These are phyloP conservation scores for Nicotiana rustica DNA, from an alignment of 305 asterid genomes.

Conservation along the genomic window DNA sequence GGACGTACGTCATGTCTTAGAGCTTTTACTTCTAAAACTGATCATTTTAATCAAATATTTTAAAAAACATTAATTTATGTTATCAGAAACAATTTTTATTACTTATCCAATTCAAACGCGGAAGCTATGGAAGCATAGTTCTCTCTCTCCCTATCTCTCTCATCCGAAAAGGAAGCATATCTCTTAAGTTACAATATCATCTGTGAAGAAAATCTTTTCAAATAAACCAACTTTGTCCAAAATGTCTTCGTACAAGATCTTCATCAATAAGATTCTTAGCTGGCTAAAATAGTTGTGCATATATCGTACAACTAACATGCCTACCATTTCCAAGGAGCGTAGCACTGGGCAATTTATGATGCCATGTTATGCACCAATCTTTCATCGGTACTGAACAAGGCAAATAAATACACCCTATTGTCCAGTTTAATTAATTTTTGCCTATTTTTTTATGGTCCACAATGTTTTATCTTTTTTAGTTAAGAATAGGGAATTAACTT, in stretches of 20 bases:
- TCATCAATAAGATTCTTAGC: neutral
- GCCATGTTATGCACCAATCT: neutral
- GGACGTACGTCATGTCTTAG: neutral
- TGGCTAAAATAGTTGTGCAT: neutral
- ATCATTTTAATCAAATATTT: neutral
- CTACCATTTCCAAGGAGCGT: neutral
- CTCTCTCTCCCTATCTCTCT: too few relatives aligned
- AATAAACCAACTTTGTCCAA: neutral
- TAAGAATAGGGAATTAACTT: too few relatives aligned
- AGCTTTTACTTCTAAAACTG: slow-evolving; percentile 21
- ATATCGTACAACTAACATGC: neutral
- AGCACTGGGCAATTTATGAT: slow-evolving; percentile 2
- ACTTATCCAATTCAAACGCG: neutral
- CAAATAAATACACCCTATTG: neutral
- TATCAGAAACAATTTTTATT: neutral
- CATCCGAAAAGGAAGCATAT: neutral
- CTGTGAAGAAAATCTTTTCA: neutral
- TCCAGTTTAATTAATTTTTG: too few relatives aligned
- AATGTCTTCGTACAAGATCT: neutral
- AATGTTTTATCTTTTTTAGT: too few relatives aligned
- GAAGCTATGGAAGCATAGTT: neutral
- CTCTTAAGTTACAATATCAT: neutral
- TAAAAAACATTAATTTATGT: neutral
- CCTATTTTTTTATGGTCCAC: too few relatives aligned
- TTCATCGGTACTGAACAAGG: neutral